Evolutionary conservation across 768 basidiomycete genomes (phyloP), one percentile per base, ranked within the genome.

Genomic region (Lactifluus rugatus): DNA sequence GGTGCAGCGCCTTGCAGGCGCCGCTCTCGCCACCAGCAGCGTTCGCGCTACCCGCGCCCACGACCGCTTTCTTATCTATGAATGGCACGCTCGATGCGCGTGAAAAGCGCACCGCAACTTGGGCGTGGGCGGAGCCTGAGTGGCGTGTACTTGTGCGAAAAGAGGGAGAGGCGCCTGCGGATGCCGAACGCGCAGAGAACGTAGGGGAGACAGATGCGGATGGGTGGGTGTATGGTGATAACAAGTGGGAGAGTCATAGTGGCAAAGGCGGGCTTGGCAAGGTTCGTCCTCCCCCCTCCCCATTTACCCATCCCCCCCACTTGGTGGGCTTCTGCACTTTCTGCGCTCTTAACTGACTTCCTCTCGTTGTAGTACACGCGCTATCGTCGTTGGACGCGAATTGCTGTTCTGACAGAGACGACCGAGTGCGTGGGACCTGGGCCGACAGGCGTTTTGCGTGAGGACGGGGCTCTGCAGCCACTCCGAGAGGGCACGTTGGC

Each of bases 211-310:
- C 93, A 1, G 93, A 97, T 67, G 68, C 76, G 3, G 91, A 94
- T 60, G 93, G 93, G 4, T 97, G 93, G 93, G 79, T 93, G 6
- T 96, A 93, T 66, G 87, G 84, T 2, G 93, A 94, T 64, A 97
- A 97, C 70, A 95, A 96, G 69, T 97, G 93, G 93, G 93, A 96
- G 67, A 78, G 74, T 19, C 75, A 79, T 46, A 84, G 82, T 54
- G 74, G 75, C 55, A 87, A 84, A 64, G 89, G 90, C 48, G 90
- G 91, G 6, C 80, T 94, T 73, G 88, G 93, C 69, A 93, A 93
- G 76, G 85, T 84, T 42, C 44, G 73, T 65, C 8, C 41, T 28
- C 23, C 49, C 36, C 45, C 56, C 26, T 46, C 8, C 8, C n/a
- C n/a, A n/a, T 44, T 23, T 1, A 4, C 41, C n/a, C 19, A 2